These are phyloP conservation scores for Pseudozyma tsukubaensis DNA, from an alignment of 1,284 basidiomycete species.

Conservation along the genomic window DNA sequence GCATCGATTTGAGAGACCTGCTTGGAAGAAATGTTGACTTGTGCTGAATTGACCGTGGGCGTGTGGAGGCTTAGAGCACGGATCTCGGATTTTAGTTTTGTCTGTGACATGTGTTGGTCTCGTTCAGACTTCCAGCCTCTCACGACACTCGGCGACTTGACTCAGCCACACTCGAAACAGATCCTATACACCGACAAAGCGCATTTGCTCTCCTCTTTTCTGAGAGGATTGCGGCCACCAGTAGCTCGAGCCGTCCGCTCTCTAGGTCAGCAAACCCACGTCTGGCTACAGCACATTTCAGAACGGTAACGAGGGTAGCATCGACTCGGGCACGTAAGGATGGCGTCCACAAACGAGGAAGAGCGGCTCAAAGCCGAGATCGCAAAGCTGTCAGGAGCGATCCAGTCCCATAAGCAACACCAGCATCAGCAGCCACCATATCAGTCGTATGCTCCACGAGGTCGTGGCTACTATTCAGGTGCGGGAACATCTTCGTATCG, in stretches of 20 bases:
- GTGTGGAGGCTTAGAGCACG: slow-evolving; percentile 26
- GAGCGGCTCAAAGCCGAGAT: slow-evolving; percentile 62
- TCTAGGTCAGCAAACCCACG: no score
- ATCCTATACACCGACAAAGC: no score
- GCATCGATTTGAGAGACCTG: no score
- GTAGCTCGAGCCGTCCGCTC: no score
- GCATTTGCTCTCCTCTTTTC: no score
- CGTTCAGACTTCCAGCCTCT: background rate
- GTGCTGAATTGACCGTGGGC: slow-evolving; percentile 16
- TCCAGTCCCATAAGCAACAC: slow-evolving; percentile 50
- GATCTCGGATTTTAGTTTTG: slow-evolving; percentile 16
- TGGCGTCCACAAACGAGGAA: slow-evolving; percentile 45
- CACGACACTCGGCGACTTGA: slow-evolving; percentile 8
- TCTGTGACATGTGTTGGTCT: slow-evolving; percentile 10
- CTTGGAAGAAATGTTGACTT: background rate
- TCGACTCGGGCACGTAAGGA: background rate
- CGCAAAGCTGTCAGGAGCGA: slow-evolving; percentile 61
- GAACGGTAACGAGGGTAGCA: no score
- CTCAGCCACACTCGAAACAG: background rate
- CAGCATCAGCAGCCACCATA: slow-evolving; percentile 12
- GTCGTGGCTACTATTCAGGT: slow-evolving; percentile 15
- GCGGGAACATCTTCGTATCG: slow-evolving; percentile 18
- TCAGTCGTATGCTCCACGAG: slow-evolving; percentile 17
- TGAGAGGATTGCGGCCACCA: no score
- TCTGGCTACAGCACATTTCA: no score